These are phyloP conservation scores for Ceratocystis ficicola DNA, from an alignment of 2,329 filamentous ascomycete species.

Conservation along the genomic window DNA sequence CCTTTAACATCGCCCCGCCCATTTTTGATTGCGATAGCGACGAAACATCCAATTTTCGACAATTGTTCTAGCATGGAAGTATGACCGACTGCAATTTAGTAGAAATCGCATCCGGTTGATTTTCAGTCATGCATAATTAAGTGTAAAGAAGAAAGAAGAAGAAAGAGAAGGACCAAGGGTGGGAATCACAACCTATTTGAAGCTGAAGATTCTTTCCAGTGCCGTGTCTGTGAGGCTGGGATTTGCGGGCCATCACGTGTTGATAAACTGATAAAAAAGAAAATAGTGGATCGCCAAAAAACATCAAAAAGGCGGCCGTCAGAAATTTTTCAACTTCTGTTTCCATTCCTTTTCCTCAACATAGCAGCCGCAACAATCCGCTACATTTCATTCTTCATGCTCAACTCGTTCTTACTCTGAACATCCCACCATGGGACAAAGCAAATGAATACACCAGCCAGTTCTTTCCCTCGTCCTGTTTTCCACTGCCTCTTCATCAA, in stretches of 20 bases:
- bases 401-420: not conserved
- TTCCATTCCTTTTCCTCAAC: slow-evolving; percentile 14
- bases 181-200: slow-evolving; percentile 13
- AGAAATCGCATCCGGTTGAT: slow-evolving; percentile 44
- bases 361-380: not conserved
- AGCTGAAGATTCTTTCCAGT: not conserved
- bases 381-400: not conserved
- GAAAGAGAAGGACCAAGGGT: slow-evolving; percentile 22
- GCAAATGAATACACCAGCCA: not conserved
- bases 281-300: slow-evolving; percentile 3
- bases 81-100: slow-evolving; percentile 45
- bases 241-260: not conserved
- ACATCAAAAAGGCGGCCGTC: slow-evolving; percentile 7
- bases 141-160: slow-evolving; percentile 34
- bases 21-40: slow-evolving; percentile 10
- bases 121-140: slow-evolving; percentile 43
- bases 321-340: slow-evolving; percentile 15
- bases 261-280: not conserved
- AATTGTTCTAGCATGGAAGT: slow-evolving; percentile 44
- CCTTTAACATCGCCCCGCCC: slow-evolving; percentile 1
- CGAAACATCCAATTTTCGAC: slow-evolving; percentile 18
- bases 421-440: not conserved
- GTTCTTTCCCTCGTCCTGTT: not conserved
- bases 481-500: not conserved
- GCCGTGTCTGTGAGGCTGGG: not conserved